Percentiles rank a stretch among this genome's conserved stretches.
phyloP scores from a whole-genome alignment of 352 stramenopile species.

The Lagenidium giganteum region DNA sequence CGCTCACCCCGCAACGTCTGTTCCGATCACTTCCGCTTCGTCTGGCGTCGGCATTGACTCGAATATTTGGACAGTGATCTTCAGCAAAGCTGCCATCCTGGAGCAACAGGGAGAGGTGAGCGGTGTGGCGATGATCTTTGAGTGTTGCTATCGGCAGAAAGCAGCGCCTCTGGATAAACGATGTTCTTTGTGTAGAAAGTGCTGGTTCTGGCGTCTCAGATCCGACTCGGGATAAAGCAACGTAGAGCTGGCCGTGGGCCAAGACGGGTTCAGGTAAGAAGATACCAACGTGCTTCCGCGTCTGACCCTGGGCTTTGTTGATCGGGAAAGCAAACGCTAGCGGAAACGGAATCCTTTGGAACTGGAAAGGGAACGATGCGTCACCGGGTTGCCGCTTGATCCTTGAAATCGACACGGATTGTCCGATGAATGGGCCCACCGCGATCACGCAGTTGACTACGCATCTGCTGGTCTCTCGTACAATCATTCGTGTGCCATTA shows the following conservation, averaged over 20 bases:
- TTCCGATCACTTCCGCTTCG: too few species aligned
- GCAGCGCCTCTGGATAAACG: background rate
- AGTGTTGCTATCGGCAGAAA: too few species aligned
- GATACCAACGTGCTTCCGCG: background rate
- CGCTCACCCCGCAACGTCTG: too few species aligned
- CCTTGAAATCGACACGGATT: background rate
- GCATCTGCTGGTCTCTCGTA: too few species aligned
- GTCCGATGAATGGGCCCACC: too few species aligned
- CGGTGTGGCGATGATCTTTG: too few species aligned
- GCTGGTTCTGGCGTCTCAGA: too few species aligned
- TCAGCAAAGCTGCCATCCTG: too few species aligned
- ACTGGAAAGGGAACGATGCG: background rate
- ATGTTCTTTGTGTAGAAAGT: constrained; percentile 4
- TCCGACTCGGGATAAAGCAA: constrained; percentile 11
- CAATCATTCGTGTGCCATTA: constrained; percentile 5
- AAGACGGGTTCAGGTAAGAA: background rate
- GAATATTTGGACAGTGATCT: too few species aligned
- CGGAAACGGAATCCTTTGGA: background rate
- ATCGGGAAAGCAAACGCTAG: constrained; percentile 4
- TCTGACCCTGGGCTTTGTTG: constrained; percentile 4
- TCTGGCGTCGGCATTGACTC: too few species aligned
- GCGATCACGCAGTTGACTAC: too few species aligned
- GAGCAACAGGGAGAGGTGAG: too few species aligned
- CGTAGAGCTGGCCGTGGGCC: constrained; percentile 1
- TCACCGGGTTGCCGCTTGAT: constrained; percentile 1